Base-by-base conservation (phyloP, 2,329 filamentous ascomycete genomes). In the Bipolaris sorokiniana region DNA sequence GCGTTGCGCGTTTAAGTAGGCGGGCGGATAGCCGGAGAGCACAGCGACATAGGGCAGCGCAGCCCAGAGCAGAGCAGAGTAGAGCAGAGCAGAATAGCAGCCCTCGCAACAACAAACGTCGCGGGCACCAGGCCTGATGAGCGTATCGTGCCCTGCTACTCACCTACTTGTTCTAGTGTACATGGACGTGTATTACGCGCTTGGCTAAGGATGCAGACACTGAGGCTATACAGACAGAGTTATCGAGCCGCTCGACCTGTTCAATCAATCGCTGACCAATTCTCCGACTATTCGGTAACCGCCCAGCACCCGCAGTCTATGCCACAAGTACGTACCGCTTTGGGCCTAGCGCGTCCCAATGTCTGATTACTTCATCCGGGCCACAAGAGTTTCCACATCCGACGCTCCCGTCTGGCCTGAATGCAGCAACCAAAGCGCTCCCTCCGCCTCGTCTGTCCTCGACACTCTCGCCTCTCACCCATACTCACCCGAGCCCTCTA, bases 211-310 rank as follows among this genome's bases (percentile, higher is more conserved):
- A 28, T 10, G 26, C 26, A 10, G 26, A 28, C 26, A 28, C 26
- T 28, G 26, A 28, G 26, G 26, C 26, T 28, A 28, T 28, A 28
- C 26, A 10, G 2, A 10, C 26, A 28, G 26, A 28, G 26, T 28
- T 28, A 28, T 28, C 26, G 7, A 28, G n/a, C n/a, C 33, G 42
- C 40, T 50, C 55, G 45, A 55, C 55, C 50, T 26, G 34, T 40
- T 31, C 31, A 46, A 55, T 42, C 47, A 13, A 41, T 26, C 41
- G 61, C 63, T 65, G 53, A 68, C 66, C 66, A 67, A 66, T 67
- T 58, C 57, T 48, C 47, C 53, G 53, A 51, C 31, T 26, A 51
- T 38, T n/a, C 42, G 54, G 54, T 56, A 53, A 45, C 54, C 52
- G 58, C 57, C 58, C 54, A 55, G 63, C 48, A 47, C 44, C 52